Evolutionary conservation across 805 yeast genomes (phyloP), one percentile per base, ranked within the genome.

Genomic region (Alloascoidea africana): DNA sequence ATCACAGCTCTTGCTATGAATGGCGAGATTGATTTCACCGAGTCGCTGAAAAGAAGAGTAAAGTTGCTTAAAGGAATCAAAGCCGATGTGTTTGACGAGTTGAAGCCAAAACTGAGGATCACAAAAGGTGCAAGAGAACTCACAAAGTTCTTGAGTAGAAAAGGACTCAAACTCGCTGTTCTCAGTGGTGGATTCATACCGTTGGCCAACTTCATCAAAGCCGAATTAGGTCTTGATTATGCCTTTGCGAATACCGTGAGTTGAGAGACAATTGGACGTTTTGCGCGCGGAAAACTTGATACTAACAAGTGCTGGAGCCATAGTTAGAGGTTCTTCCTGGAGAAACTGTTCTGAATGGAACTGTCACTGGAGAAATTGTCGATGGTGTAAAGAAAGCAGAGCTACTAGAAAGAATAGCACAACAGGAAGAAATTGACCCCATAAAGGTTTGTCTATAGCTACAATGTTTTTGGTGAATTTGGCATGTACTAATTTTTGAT

Each of bases 1-100:
- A 87, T 91, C 48, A 91, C 99, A 2, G 84, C 80, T 32, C 67
- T 84, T 17, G 97, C 98, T 15, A 91, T 91, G 99, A 87, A 89
- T 49, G 96, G 96, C 17, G 95, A 89, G 52, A 62, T 91, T 14
- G 97, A 91, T 54, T 91, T 91, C 64, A 74, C 71, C 43, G 83
- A 81, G 46, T 83, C 95, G 0, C 62, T 91, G 36, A 63, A 64
- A 1, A 73, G 73, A 52, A 70, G 99, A 40, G 96, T 85, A 5
- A 57, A 60, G 15, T 63, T 91, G n/a, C 65, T 91, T 43, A 75
- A 75, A 52, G 98, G 98, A 3, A 78, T 89, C 17, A 73, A 79
- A 38, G 68, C 84, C 5, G 59, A 68, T 4, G 68, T 91, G 32
- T 91, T 94, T 79, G 84, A 75, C 15, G 82, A 78, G 36, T 65